Evolutionary conservation across 2,329 filamentous ascomycete species (phyloP), one percentile per base, ranked within the genome.

Genomic region (Penicillium olsonii): DNA sequence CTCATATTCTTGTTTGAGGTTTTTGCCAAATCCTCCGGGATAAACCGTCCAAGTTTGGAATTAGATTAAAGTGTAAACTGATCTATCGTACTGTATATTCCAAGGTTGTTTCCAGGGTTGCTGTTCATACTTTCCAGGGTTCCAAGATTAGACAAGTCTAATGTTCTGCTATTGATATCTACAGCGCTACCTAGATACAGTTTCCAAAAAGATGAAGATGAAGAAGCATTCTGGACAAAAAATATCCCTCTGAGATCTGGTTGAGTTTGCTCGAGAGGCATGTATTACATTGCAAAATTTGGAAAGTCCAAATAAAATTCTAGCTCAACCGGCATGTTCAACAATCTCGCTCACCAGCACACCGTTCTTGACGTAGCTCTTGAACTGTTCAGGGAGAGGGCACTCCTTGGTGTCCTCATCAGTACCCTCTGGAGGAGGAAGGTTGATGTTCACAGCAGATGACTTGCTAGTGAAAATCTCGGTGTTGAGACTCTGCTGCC

Each of bases 401-500:
- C 89, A 82, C 74, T 99, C 94, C 69, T 85, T 87, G 69, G 89
- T 95, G 66, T 99, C 94, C 12, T 85, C 89, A 24, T 87, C 84
- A 2, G 73, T 84, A 22, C 78, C 79, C 7, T 84, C 84, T 17
- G 79, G 74, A 3, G 91, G 84, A 11, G 83, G 84, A 42, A 97
- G 77, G 60, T 95, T 91, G 60, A 99, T 80, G 73, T 99, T 99
- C 62, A 99, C 80, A 42, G 87, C 84, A 3, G 85, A 84, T 54
- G 85, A 92, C 76, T 96, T 97, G 79, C 88, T 95, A 27, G 88
- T 88, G 71, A 92, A 95, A 41, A 97, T 79, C 68, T 95, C 90
- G 1, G 91, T 90, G 37, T 78, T 76, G 52, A 86, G 77, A 68
- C 87, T 92, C 55, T 92, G 85, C 67, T 87, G 87, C 69, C 87